These are phyloP conservation scores for Nakazawaea populi DNA, from an alignment of 805 yeast species.

Conservation along the genomic window DNA sequence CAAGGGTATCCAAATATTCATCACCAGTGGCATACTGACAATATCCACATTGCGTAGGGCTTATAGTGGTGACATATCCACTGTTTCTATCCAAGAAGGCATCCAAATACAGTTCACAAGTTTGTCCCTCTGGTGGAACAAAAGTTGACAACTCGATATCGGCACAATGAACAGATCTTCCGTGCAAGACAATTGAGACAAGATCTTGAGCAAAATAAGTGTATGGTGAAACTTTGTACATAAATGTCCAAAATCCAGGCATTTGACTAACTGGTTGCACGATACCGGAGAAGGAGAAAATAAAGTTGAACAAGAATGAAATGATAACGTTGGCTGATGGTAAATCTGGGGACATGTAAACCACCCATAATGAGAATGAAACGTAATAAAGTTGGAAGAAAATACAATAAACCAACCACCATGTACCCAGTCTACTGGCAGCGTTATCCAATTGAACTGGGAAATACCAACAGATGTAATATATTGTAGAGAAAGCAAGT, in stretches of 20 bases:
- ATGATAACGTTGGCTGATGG: constrained; percentile 35
- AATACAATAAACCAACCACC: constrained; percentile 26
- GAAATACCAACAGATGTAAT: constrained; percentile 41
- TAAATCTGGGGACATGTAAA: constrained; percentile 37
- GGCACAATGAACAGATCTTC: constrained; percentile 30
- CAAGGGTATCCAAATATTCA: constrained; percentile 15
- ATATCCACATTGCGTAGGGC: constrained; percentile 15
- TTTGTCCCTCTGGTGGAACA: constrained; percentile 40
- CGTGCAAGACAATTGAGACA: constrained; percentile 33
- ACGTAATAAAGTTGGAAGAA: constrained; percentile 23
- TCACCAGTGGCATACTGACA: constrained; percentile 18
- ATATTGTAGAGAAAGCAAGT: constrained; percentile 37
- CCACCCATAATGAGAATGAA: constrained; percentile 33
- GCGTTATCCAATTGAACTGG: constrained; percentile 32
- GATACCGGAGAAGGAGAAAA: constrained; percentile 32
- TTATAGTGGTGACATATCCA: constrained; percentile 38
- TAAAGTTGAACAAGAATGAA: constrained; percentile 28
- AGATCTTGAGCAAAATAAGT: constrained; percentile 41
- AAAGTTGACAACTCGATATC: constrained; percentile 29
- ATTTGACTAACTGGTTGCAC: constrained; percentile 36
- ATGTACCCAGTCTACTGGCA: constrained; percentile 27
- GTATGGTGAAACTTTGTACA: constrained; percentile 40
- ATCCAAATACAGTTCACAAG: constrained; percentile 41
- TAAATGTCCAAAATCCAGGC: constrained; percentile 46
- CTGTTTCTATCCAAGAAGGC: constrained; percentile 28